Conservation (phyloP, 1,139 yeast genomes). For the Hyphopichia khmerensis region DNA sequence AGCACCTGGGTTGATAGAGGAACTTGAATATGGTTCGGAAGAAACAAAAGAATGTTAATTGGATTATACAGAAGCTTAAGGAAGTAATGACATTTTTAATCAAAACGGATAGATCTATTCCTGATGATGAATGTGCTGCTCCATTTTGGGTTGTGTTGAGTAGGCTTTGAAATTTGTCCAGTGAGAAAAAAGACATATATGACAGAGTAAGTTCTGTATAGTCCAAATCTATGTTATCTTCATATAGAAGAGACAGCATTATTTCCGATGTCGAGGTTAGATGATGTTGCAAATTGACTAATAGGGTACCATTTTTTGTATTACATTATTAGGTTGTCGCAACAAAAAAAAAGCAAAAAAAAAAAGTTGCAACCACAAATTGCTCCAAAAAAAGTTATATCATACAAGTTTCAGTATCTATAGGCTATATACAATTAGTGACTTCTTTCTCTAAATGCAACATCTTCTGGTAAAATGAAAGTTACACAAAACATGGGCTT, state of each 20-base stretch:
- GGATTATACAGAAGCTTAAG: slow-evolving; percentile 49
- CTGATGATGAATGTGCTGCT: slow-evolving; percentile 44
- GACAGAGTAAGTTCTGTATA: slow-evolving; percentile 23
- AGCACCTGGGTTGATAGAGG: slow-evolving; percentile 59
- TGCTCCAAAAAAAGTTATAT: background rate
- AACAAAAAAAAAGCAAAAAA: background rate
- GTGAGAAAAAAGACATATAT: slow-evolving; percentile 27
- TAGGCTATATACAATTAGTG: background rate
- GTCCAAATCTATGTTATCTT: slow-evolving; percentile 16
- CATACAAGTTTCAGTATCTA: background rate
- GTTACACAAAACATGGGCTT: slow-evolving; percentile 94
- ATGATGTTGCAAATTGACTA: no score
- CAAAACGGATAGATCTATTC: slow-evolving; percentile 38
- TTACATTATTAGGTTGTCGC: no score
- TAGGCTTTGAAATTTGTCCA: slow-evolving; percentile 34
- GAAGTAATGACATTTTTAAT: slow-evolving; percentile 53
- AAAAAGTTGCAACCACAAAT: background rate
- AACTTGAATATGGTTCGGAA: slow-evolving; percentile 46
- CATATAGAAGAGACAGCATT: slow-evolving; percentile 19
- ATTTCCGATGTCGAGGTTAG: background rate
- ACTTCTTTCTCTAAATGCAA: slow-evolving; percentile 52
- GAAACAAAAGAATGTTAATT: slow-evolving; percentile 51
- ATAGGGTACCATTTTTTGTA: no score
- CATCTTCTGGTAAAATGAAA: slow-evolving; percentile 72
- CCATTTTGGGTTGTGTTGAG: slow-evolving; percentile 60